Percentiles rank a stretch among this genome's conserved stretches.
Conservation (phyloP, 1,284 basidiomycete species). For the Cutaneotrichosporon mucoides region DNA sequence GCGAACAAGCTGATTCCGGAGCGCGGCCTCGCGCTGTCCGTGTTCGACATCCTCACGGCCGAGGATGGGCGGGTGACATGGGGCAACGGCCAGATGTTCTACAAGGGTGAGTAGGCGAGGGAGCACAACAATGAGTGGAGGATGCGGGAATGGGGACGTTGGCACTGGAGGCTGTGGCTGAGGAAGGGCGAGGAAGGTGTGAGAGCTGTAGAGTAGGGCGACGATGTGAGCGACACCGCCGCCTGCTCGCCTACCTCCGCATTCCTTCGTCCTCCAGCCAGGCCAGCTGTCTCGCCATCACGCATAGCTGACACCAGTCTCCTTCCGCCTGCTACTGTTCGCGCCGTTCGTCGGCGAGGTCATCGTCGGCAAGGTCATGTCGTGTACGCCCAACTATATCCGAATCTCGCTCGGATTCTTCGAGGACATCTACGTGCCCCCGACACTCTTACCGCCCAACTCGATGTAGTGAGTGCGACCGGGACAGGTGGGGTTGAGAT, state of each 20-base stretch:
- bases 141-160: neutral
- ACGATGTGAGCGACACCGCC: too few species aligned
- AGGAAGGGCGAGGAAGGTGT: too few species aligned
- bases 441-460: constrained; percentile 61
- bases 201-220: too few species aligned
- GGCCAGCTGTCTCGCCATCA: too few species aligned
- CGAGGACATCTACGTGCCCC: constrained; percentile 78
- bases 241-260: too few species aligned
- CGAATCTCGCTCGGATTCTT: constrained; percentile 89
- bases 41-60: constrained; percentile 79
- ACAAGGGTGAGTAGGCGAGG: constrained; percentile 63
- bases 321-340: constrained; percentile 85
- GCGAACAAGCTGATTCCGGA: constrained; percentile 89
- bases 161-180: too few species aligned
- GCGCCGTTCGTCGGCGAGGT: constrained; percentile 88
- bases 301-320: constrained; percentile 55
- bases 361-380: constrained; percentile 79
- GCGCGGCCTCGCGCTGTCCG: constrained; percentile 81
- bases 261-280: too few species aligned
- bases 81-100: constrained; percentile 91
- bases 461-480: constrained; percentile 23
- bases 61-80: constrained; percentile 90
- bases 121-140: neutral
- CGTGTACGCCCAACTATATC: constrained; percentile 75
- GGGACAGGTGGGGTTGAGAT: too few species aligned